Conservation (phyloP, 2,329 filamentous ascomycete genomes). For the Colletotrichum lindemuthianum region DNA sequence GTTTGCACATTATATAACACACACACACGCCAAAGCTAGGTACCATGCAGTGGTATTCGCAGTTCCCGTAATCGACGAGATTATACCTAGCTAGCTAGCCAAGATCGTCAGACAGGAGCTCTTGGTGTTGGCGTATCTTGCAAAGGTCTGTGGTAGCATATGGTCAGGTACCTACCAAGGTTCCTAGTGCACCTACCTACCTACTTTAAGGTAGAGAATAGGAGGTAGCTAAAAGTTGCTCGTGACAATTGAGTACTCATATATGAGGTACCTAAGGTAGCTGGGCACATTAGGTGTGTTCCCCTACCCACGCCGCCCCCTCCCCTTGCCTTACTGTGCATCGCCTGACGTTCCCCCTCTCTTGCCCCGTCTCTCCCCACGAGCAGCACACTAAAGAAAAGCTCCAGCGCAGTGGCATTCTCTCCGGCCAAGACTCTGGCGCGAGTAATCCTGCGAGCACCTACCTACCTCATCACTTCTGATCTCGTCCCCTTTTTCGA, state of each 20-base stretch:
- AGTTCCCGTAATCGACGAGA: too few species aligned
- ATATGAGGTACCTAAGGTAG: too few species aligned
- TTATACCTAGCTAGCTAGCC: too few species aligned
- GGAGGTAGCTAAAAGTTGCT: too few species aligned
- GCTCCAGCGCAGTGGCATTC: constrained; percentile 32
- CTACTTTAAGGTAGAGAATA: too few species aligned
- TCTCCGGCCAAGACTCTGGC: constrained; percentile 25
- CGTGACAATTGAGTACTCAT: too few species aligned
- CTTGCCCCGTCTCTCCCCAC: constrained; percentile 34
- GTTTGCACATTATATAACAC: too few species aligned
- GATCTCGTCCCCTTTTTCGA: neutral
- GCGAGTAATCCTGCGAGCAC: constrained; percentile 27
- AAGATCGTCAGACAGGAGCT: too few species aligned
- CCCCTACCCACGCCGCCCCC: neutral
- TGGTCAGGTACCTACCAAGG: neutral
- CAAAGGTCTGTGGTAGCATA: neutral
- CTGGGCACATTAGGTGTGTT: neutral
- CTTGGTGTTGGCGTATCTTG: too few species aligned
- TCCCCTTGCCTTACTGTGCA: constrained; percentile 34
- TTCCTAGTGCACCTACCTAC: neutral
- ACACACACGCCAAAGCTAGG: too few species aligned
- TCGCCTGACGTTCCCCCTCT: constrained; percentile 29
- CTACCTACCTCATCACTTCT: constrained; percentile 12
- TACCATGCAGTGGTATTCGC: too few species aligned
- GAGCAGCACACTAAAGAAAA: constrained; percentile 38